Evolutionary conservation across 768 basidiomycete genomes (phyloP), one percentile per base, ranked within the genome.

Genomic region (Mycena alexandri): DNA sequence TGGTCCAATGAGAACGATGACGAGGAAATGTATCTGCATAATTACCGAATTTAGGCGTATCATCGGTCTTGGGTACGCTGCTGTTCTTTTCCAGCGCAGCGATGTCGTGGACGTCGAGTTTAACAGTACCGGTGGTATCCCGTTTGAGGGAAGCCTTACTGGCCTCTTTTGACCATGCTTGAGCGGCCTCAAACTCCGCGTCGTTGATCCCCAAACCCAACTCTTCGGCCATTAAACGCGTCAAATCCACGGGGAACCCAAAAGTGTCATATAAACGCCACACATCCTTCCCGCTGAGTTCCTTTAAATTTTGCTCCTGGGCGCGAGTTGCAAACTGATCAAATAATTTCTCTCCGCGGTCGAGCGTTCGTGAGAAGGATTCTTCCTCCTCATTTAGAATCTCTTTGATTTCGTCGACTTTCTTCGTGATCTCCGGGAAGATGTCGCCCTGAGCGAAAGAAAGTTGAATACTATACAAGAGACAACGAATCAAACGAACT

Each of bases 221-320:
- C 75, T 99, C 98, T 77, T 96, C 94, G 5, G 98, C 98, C 98
- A 99, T 99, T 65, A 99, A 84, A 55, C 92, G 90, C 1, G 98
- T 99, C 55, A 99, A 82, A 76, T 99, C 98, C 46, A 94, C 95
- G 0, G 98, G 98, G 83, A 99, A 99, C 56, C 98, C 98, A 76
- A 93, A 99, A 1, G 98, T 99, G 77, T 99, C 98, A 77, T 99
- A 99, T 56, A 99, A 80, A 29, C 94, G 87, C 98, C 98, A 99
- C 41, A 98, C 94, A 74, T 99, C 97, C 72, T 91, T 93, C 25
- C 98, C 98, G 65, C 83, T 89, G 34, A 99, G 88, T 71, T 89
- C 87, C 43, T 82, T 90, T 6, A 80, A 73, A 10, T 90, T 90
- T 53, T 85, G 81, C 59, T 90, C 85, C 70, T 84, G 84, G 11